phyloP scores from a whole-genome alignment of 2,329 filamentous ascomycete genomes.

The Colletotrichum sansevieriae region DNA sequence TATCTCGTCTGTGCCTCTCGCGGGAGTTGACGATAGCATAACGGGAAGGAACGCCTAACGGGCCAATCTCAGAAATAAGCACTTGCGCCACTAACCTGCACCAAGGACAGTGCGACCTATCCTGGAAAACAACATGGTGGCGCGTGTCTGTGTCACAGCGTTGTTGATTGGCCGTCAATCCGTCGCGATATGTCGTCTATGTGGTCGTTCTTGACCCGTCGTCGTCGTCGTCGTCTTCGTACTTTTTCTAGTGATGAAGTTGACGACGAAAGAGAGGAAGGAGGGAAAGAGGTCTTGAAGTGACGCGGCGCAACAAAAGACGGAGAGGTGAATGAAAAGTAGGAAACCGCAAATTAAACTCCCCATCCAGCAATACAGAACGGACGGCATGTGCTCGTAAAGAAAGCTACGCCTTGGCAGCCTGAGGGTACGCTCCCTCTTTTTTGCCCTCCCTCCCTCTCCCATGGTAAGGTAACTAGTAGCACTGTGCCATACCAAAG shows the following conservation, averaged over 20 bases:
- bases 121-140: slow-evolving; percentile 40
- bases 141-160: background rate
- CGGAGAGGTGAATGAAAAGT: background rate
- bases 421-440: slow-evolving; percentile 1
- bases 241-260: background rate
- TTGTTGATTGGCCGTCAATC: background rate
- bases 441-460: background rate
- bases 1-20: background rate
- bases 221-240: background rate
- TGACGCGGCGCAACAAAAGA: background rate
- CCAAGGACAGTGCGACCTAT: slow-evolving; percentile 35
- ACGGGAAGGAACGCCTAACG: background rate
- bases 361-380: slow-evolving; percentile 24
- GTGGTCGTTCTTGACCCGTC: background rate
- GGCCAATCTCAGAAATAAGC: slow-evolving; percentile 16
- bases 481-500: slow-evolving; percentile 18
- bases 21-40: background rate
- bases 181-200: background rate
- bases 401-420: slow-evolving; percentile 20
- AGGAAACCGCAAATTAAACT: slow-evolving; percentile 21
- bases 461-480: background rate
- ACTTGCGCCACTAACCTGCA: slow-evolving; percentile 38
- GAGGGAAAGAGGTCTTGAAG: background rate
- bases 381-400: slow-evolving; percentile 14
- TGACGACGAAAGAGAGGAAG: background rate